phyloP scores from a whole-genome alignment of 805 yeast genomes.

The Suhomyces xylopsoci region DNA sequence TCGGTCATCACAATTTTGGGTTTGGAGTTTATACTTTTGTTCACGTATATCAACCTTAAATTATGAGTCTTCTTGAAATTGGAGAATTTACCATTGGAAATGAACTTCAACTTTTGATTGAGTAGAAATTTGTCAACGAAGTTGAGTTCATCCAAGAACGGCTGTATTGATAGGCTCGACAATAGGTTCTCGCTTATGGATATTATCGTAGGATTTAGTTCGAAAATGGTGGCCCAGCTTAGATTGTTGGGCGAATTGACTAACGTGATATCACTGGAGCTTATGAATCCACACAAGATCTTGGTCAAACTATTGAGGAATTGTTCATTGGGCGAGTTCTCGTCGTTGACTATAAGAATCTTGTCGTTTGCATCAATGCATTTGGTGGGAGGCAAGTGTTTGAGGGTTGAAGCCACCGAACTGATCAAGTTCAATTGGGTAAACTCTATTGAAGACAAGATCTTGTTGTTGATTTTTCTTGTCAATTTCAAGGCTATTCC shows the following conservation, averaged over 20 bases:
- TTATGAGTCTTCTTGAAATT: slow-evolving; percentile 8
- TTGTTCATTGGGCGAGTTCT: slow-evolving; percentile 16
- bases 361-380: slow-evolving; percentile 26
- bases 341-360: slow-evolving; percentile 19
- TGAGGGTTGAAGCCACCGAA: slow-evolving; percentile 50
- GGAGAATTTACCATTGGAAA: slow-evolving; percentile 51
- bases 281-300: slow-evolving; percentile 37
- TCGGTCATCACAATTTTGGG: slow-evolving; percentile 17
- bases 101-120: slow-evolving; percentile 38
- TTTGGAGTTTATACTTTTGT: slow-evolving; percentile 21
- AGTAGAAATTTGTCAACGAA: slow-evolving; percentile 15
- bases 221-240: slow-evolving; percentile 11
- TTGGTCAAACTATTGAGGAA: slow-evolving; percentile 33
- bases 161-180: slow-evolving; percentile 10
- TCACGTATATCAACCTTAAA: slow-evolving; percentile 44
- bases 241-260: slow-evolving; percentile 4
- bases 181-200: slow-evolving; percentile 23
- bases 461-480: slow-evolving; percentile 13
- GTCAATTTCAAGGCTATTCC: slow-evolving; percentile 33
- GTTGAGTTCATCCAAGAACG: slow-evolving; percentile 3
- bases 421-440: slow-evolving; percentile 54
- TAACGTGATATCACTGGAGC: slow-evolving; percentile 25
- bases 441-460: slow-evolving; percentile 25
- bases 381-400: slow-evolving; percentile 43
- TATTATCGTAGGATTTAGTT: slow-evolving; percentile 28